Evolutionary conservation across 257 asterid species (phyloP).

Genomic region (Solanum corneliomulleri): DNA sequence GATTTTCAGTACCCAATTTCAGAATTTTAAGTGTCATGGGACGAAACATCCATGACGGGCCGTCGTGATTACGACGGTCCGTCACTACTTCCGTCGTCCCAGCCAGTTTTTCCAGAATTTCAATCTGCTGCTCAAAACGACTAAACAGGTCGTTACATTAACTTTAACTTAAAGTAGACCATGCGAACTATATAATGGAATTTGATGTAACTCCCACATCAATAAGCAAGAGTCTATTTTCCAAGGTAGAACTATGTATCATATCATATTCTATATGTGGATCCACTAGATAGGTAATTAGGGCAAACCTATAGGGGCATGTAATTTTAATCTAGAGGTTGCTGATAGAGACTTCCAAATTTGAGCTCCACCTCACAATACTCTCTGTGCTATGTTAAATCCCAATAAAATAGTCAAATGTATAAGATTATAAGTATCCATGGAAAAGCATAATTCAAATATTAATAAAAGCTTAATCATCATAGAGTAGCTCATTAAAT

Average conservation of each 20-base stretch:
- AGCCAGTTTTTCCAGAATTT: too few relatives aligned
- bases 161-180: neutral
- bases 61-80: too few relatives aligned
- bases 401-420: neutral
- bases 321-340: neutral
- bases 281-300: neutral
- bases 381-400: neutral
- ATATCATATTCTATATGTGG: neutral
- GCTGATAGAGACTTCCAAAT: neutral
- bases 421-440: neutral
- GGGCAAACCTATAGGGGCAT: neutral
- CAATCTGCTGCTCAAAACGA: too few relatives aligned
- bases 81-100: too few relatives aligned
- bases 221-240: neutral
- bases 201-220: neutral
- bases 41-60: too few relatives aligned
- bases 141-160: too few relatives aligned
- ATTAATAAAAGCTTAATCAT: neutral
- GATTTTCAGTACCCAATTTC: too few relatives aligned
- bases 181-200: neutral
- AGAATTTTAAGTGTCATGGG: too few relatives aligned
- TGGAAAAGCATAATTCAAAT: too few relatives aligned
- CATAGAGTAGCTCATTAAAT: neutral
- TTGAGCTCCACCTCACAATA: neutral
- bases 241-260: neutral